Percentiles rank a stretch among this genome's conserved stretches.
These are phyloP conservation scores for Litchi chinensis DNA, from an alignment of 345 rosid species.

Conservation along the genomic window DNA sequence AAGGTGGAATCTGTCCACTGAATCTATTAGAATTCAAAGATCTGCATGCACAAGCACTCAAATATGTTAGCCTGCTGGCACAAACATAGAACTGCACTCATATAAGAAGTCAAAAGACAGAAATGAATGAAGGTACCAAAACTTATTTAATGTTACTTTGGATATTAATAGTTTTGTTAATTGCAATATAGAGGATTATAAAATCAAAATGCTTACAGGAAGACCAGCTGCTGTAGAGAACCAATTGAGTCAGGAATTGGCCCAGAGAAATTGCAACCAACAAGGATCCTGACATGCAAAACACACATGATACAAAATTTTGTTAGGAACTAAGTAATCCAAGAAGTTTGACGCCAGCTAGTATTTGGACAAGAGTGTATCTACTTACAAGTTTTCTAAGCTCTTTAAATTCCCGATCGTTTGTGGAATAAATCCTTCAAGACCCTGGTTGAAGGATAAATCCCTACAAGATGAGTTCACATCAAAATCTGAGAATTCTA, in stretches of 20 bases:
- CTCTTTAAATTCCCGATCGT: slow-evolving; percentile 58
- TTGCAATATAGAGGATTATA: too few relatives aligned
- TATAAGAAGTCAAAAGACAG: background rate
- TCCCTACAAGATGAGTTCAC: slow-evolving; percentile 51
- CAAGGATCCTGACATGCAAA: slow-evolving; percentile 29
- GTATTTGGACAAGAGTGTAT: background rate
- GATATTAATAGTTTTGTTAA: too few relatives aligned
- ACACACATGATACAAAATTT: background rate
- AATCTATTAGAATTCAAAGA: slow-evolving; percentile 47
- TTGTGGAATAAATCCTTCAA: slow-evolving; percentile 67
- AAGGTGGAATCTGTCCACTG: slow-evolving; percentile 43
- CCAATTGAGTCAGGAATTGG: slow-evolving; percentile 35
- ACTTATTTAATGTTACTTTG: background rate
- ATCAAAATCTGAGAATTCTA: slow-evolving; percentile 20
- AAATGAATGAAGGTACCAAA: background rate
- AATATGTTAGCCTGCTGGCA: background rate
- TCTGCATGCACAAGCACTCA: slow-evolving; percentile 30
- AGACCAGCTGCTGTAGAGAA: slow-evolving; percentile 24
- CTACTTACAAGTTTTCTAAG: slow-evolving; percentile 66
- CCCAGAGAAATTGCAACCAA: slow-evolving; percentile 37
- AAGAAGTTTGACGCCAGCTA: slow-evolving; percentile 5
- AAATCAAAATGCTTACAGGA: slow-evolving; percentile 28
- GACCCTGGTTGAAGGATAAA: slow-evolving; percentile 62
- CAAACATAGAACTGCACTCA: background rate
- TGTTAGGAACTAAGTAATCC: background rate